These are phyloP conservation scores for Heterobasidion occidentale DNA, from an alignment of 1,284 basidiomycete species.

Conservation along the genomic window DNA sequence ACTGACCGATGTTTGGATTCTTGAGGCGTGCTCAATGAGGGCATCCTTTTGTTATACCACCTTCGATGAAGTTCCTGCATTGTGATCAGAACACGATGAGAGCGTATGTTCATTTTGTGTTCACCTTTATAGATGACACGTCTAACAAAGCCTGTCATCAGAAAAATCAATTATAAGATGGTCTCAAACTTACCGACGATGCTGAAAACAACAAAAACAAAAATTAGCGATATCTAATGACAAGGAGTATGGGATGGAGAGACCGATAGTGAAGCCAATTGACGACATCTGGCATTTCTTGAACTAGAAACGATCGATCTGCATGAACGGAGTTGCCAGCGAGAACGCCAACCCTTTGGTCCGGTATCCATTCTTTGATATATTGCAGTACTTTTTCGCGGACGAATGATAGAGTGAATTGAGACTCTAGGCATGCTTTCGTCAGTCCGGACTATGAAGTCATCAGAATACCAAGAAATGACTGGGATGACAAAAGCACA, in stretches of 20 bases:
- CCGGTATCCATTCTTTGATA: conserved; percentile 69
- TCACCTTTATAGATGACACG: conserved; percentile 75
- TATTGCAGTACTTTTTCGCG: conserved; percentile 53
- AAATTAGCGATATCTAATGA: background rate
- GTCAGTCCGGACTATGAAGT: conserved; percentile 61
- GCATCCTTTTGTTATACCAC: conserved; percentile 48
- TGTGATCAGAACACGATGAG: background rate
- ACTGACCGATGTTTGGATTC: conserved; percentile 39
- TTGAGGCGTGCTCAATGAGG: conserved; percentile 22
- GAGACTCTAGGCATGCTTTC: conserved; percentile 56
- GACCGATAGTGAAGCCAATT: conserved; percentile 78
- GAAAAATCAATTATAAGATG: conserved; percentile 4
- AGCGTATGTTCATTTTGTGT: background rate
- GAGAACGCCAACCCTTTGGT: conserved; percentile 51
- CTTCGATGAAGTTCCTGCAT: conserved; percentile 62
- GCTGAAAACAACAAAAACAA: conserved; percentile 21
- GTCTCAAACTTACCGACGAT: conserved; percentile 44
- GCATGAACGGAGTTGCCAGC: conserved; percentile 80
- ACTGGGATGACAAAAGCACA: conserved; percentile 11
- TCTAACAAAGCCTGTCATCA: conserved; percentile 35
- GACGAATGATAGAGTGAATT: conserved; percentile 47
- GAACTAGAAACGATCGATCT: conserved; percentile 63
- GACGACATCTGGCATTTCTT: conserved; percentile 69
- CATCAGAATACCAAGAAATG: background rate
- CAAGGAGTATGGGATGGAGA: conserved; percentile 10